Base-by-base conservation (phyloP, 2,329 filamentous ascomycete species). In the Cryphonectria carpinicola region DNA sequence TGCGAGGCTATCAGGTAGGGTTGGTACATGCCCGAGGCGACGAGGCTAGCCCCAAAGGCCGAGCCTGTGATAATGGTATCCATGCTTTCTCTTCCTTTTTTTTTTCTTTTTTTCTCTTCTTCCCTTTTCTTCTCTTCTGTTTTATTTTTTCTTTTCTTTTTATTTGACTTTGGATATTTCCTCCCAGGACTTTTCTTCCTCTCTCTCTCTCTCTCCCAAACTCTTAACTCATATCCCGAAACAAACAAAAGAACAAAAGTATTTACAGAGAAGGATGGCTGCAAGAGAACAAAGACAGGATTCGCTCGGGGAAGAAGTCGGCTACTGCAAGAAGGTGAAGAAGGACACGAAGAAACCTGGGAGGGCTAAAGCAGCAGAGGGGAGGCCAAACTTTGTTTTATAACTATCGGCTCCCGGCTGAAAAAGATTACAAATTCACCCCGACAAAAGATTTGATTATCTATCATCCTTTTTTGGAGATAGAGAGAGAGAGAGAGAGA, bases 41-140 rank as follows among this genome's bases (percentile, higher is more conserved):
- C 83, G 60, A 92, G 83, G 69, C 89, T 87, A 14, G 86, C 86
- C 63, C 90, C 90, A 74, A 92, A 92, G 62, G 85, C 82, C 56
- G 84, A 84, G 35, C 90, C 90, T 0, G 87, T 82, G 60, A 85
- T 70, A 58, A 84, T 66, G 0, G 80, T 77, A 72, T 81, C 78
- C 67, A 75, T 75, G 19, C n/a, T 28, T n/a, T 4, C 41, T 52
- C 22, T 35, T 54, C 68, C 69, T 75, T 70, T 73, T 74, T 1
- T 78, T 78, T 80, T 32, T 79, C 79, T 35, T 2, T 35, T 8
- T 14, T 22, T 25, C 4, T 17, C 28, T 60, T 79, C 79, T 60
- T 54, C 11, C n/a, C 11, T 58, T 58, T 73, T 74, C 2, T 78
- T 79, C 49, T 78, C 80, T 32, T 79, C 79, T 60, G 6, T 60